A percentile compares a stretch with the other conserved stretches of the same genome.
Conservation (phyloP, 768 basidiomycete species). For the Leccinum aurantiacum region DNA sequence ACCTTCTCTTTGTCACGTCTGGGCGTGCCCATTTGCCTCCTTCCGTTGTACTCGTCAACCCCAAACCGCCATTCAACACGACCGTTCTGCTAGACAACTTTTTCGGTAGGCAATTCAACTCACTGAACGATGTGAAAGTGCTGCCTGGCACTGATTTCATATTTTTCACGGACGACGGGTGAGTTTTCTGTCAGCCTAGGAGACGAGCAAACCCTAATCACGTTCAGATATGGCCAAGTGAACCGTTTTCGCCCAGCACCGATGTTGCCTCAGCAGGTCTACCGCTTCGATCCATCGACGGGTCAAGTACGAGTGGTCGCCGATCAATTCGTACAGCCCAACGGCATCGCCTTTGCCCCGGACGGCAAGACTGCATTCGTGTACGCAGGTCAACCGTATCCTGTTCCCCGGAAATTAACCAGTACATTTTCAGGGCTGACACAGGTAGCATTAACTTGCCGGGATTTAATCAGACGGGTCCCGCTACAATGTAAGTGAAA, state of each 20-base stretch:
- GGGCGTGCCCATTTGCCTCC: constrained; percentile 65
- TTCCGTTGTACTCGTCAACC: constrained; percentile 64
- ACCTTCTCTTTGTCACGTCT: constrained; percentile 61
- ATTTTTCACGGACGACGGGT: constrained; percentile 71
- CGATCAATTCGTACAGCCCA: constrained; percentile 53
- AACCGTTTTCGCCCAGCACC: constrained; percentile 67
- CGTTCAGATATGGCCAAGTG: constrained; percentile 58
- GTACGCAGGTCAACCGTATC: not conserved
- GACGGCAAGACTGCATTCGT: not conserved
- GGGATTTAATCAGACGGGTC: constrained; percentile 54
- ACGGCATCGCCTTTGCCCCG: not conserved
- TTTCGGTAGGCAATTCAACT: constrained; percentile 80
- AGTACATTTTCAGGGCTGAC: constrained; percentile 33
- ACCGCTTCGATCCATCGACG: constrained; percentile 52
- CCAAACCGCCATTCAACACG: constrained; percentile 58
- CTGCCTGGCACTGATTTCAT: constrained; percentile 64
- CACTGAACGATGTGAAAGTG: constrained; percentile 75
- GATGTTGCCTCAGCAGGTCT: constrained; percentile 37
- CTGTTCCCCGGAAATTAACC: constrained; percentile 5
- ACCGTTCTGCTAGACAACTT: constrained; percentile 68
- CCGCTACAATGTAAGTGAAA: constrained; percentile 64
- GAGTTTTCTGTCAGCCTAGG: constrained; percentile 24
- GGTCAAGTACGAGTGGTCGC: constrained; percentile 70
- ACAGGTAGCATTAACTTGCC: constrained; percentile 37
- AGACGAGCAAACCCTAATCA: not conserved